Evolutionary conservation across 2,329 filamentous ascomycete species (phyloP), one percentile per base, ranked within the genome.

Genomic region (Bipolaris cookei): DNA sequence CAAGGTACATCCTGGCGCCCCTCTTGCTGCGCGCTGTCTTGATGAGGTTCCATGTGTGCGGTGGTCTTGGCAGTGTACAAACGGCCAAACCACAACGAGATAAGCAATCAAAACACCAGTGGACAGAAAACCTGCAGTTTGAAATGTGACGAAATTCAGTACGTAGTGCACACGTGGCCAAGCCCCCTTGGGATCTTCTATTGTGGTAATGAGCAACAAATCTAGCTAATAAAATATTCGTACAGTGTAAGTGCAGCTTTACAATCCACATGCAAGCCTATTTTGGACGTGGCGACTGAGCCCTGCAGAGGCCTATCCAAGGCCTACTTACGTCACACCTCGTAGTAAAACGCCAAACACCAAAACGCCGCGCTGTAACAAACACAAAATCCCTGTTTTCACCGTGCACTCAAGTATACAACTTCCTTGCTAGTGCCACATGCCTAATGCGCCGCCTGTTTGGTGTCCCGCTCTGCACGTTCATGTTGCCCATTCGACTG

Each of bases 401-500:
- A 16, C 8, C 37, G 13, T 34, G 30, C 45, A 30, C 51, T 4
- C 28, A 13, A 13, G 23, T 43, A 32, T 16, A 30, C 16, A 4
- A 11, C 8, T 35, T 42, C 44, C 34, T 13, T 51, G 42, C 41
- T 50, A 43, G 56, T 41, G n/a, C 32, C 8, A 41, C 43, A 47
- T 6, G 38, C 37, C 14, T 21, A 30, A 32, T 38, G 35, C 42
- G 44, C 34, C 20, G 34, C 3, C 21, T 23, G 5, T 25, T 6
- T n/a, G 18, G 21, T 41, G 23, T 23, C 28, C 38, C 42, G 35
- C n/a, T 21, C 5, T 14, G 16, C 13, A n/a, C 16, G 11, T 44
- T 59, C 32, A 63, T 46, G 62, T 59, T n/a, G 92, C 90, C 94
- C 94, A 97, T 72, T 96, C 90, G 4, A 98, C 88, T 2, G 95